Evolutionary conservation across 768 basidiomycete species (phyloP), one percentile per base, ranked within the genome.

Genomic region (Lactarius indigo): DNA sequence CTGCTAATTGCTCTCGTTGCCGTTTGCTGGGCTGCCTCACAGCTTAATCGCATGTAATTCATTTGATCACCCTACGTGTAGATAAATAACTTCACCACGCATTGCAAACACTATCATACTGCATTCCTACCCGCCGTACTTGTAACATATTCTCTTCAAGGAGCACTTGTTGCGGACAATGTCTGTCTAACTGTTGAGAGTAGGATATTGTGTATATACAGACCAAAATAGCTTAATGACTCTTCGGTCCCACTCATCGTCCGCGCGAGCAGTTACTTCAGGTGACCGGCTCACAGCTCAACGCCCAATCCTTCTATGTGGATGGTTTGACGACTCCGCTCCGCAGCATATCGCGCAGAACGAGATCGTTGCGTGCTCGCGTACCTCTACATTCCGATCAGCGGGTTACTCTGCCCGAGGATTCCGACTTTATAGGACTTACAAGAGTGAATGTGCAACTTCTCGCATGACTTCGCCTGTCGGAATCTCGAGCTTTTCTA

Each of bases 401-500:
- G 37, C 50, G 33, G 28, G 39, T 30, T 57, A 31, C 42, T 41
- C 37, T 26, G 18, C 20, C 30, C 61, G 18, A 23, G 5, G 12
- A 10, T 31, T 26, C 33, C 1, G 55, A 31, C 7, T 10, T 37
- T 35, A 57, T 35, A 37, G 71, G 50, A 80, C 89, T 72, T 71
- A 94, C 91, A 90, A 71, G 28, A 91, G 79, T 9, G 78, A 74
- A 63, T 76, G 78, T 18, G 86, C 88, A 57, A 86, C 89, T 8
- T 88, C 85, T 55, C 82, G 79, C 77, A 97, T 81, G 41, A 96
- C 84, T n/a, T 76, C 75, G 8, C 94, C 91, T 56, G 87, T 89
- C 5, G 84, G 78, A 65, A 91, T 80, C 66, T 96, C 92, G 65
- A 97, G 82, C 77, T 94, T 92, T 69, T 90, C 87, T 59, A 96